phyloP scores from a whole-genome alignment of 2,329 filamentous ascomycete genomes.

The Seiridium unicorne region DNA sequence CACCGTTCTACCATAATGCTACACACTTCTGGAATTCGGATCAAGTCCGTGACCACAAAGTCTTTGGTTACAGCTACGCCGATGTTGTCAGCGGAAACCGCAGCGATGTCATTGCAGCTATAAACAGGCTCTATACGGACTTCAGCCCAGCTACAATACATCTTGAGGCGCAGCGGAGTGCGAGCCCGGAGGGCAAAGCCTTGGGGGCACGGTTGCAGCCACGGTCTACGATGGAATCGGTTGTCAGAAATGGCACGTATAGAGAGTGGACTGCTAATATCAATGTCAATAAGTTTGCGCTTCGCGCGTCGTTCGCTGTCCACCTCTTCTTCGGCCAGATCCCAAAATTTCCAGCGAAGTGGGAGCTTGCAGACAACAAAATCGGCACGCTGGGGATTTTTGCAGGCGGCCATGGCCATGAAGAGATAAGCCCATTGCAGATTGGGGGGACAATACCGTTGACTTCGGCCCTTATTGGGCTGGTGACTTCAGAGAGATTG shows the following conservation, averaged over 20 bases:
- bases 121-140: constrained; percentile 27
- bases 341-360: constrained; percentile 41
- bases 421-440: constrained; percentile 19
- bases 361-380: constrained; percentile 53
- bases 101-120: constrained; percentile 11
- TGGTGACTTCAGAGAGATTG: constrained; percentile 36
- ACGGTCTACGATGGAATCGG: not conserved
- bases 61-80: constrained; percentile 73
- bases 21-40: constrained; percentile 69
- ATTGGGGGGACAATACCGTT: constrained; percentile 51
- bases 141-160: constrained; percentile 6
- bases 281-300: constrained; percentile 56
- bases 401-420: constrained; percentile 27
- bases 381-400: constrained; percentile 63
- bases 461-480: constrained; percentile 45
- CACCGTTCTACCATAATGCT: constrained; percentile 63
- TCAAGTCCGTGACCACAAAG: constrained; percentile 53
- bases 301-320: constrained; percentile 62
- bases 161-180: not conserved
- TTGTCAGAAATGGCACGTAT: constrained; percentile 30
- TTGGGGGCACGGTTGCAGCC: not conserved
- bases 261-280: constrained; percentile 71
- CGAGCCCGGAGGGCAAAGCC: not conserved
- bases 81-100: constrained; percentile 52
- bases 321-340: constrained; percentile 66